A percentile compares a stretch with the other conserved stretches of the same genome.
Conservation (phyloP, 345 rosid genomes). For the Salix brachista region DNA sequence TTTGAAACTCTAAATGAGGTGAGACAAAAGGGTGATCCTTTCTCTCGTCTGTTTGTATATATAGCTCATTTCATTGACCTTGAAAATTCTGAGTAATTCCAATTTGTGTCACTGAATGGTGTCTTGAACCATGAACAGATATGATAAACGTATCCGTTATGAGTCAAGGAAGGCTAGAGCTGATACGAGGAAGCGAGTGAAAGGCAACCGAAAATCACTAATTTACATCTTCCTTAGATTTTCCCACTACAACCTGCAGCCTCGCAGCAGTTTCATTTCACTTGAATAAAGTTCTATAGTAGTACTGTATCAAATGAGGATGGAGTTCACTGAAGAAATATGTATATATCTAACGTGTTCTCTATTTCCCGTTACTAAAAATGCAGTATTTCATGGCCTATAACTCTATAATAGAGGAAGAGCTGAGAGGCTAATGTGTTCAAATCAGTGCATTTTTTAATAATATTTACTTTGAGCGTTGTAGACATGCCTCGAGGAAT, state of each 20-base stretch:
- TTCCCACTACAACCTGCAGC: neutral
- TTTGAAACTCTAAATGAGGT: too few species aligned
- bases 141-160: constrained; percentile 33
- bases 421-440: too few species aligned
- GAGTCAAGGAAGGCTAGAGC: constrained; percentile 43
- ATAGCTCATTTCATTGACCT: too few species aligned
- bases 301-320: neutral
- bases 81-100: neutral
- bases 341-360: neutral
- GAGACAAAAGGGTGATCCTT: constrained; percentile 2
- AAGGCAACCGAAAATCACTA: constrained; percentile 20
- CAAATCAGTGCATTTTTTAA: too few species aligned
- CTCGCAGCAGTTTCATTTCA: neutral
- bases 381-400: neutral
- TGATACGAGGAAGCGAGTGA: constrained; percentile 35
- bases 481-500: too few species aligned
- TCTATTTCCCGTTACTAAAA: neutral
- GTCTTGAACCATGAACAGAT: constrained; percentile 15
- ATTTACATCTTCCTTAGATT: neutral
- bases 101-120: neutral
- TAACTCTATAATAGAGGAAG: too few species aligned
- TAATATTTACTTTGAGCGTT: too few species aligned
- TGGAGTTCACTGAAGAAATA: neutral
- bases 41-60: neutral
- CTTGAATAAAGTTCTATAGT: neutral